Conservation (phyloP, 2,329 filamentous ascomycete species). For the Phaeosphaeriaceae sp. region DNA sequence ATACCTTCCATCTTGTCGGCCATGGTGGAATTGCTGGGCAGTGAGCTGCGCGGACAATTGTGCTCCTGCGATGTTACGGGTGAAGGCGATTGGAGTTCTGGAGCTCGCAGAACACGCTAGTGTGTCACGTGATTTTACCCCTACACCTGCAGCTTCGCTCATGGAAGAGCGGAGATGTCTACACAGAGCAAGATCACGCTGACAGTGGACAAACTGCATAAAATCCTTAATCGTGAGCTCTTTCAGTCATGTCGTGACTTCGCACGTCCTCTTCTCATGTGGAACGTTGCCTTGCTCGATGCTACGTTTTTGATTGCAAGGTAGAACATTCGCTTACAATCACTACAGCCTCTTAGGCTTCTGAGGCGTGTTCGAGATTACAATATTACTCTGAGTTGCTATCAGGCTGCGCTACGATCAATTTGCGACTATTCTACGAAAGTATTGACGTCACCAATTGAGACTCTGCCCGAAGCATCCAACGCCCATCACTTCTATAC, state of each 20-base stretch:
- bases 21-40: slow-evolving; percentile 26
- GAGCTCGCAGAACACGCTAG: slow-evolving; percentile 21
- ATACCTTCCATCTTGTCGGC: slow-evolving; percentile 49
- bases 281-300: too few relatives aligned
- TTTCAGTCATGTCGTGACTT: too few relatives aligned
- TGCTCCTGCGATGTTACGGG: slow-evolving; percentile 1
- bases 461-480: not conserved
- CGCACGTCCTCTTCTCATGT: too few relatives aligned
- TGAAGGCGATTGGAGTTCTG: slow-evolving; percentile 17
- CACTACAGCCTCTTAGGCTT: not conserved
- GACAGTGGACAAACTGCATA: too few relatives aligned
- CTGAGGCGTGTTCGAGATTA: not conserved
- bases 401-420: not conserved
- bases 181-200: not conserved
- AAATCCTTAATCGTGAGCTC: too few relatives aligned
- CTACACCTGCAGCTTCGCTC: not conserved
- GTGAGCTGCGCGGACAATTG: not conserved
- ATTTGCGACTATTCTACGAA: not conserved
- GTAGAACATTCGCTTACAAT: not conserved
- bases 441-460: not conserved
- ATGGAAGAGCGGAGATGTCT: not conserved
- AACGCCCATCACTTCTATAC: not conserved
- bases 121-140: not conserved
- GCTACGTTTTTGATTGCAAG: too few relatives aligned
- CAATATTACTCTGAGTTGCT: not conserved